Conservation (phyloP, 2,329 filamentous ascomycete genomes). For the Aspergillus cejpii region DNA sequence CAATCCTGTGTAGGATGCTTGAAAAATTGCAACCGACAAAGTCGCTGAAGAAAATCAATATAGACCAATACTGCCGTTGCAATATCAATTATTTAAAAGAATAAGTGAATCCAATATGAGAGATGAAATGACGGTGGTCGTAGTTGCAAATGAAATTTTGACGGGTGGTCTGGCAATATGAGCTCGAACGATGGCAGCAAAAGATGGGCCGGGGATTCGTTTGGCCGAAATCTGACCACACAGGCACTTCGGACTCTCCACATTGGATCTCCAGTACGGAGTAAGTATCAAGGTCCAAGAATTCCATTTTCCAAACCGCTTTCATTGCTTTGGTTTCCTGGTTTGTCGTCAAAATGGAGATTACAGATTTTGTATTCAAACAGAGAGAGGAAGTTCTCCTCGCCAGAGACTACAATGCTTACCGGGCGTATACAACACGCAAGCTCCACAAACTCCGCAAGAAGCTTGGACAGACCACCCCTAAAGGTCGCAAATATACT, state of each 20-base stretch:
- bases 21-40: slow-evolving; percentile 1
- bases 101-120: not conserved
- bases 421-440: slow-evolving; percentile 71
- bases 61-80: not conserved
- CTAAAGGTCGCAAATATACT: slow-evolving; percentile 78
- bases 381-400: slow-evolving; percentile 77
- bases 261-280: not conserved
- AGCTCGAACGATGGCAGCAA: slow-evolving; percentile 21
- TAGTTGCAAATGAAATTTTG: slow-evolving; percentile 16
- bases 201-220: slow-evolving; percentile 27
- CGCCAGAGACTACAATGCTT: slow-evolving; percentile 80
- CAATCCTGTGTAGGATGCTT: slow-evolving; percentile 8
- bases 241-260: slow-evolving; percentile 13
- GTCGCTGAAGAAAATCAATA: not conserved
- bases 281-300: no score
- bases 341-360: slow-evolving; percentile 59
- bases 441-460: slow-evolving; percentile 76
- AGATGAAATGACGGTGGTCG: slow-evolving; percentile 3
- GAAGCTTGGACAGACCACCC: slow-evolving; percentile 75
- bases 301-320: not conserved
- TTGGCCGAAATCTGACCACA: slow-evolving; percentile 30
- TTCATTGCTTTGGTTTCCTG: not conserved
- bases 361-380: slow-evolving; percentile 75
- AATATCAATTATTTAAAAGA: not conserved
- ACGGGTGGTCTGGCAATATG: slow-evolving; percentile 12